phyloP scores from a whole-genome alignment of 192 early-diverging fungal species.

The Entomortierella lignicola region DNA sequence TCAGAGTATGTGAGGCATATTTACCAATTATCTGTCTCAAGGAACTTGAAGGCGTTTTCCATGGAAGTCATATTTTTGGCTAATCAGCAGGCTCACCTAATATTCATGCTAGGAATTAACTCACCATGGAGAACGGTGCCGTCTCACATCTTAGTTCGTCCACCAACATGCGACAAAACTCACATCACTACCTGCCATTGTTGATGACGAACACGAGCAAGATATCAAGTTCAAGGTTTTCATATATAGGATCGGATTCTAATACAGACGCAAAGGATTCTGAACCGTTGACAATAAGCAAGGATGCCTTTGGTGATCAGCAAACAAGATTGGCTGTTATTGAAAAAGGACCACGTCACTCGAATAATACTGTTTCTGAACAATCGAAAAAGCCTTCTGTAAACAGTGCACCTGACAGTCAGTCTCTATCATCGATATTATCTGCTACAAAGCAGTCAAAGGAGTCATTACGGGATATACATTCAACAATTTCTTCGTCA shows the following conservation, averaged over 20 bases:
- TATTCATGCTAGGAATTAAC: slow-evolving; percentile 17
- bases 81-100: slow-evolving; percentile 9
- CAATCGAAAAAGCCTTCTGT: not conserved
- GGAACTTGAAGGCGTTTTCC: not conserved
- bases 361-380: not conserved
- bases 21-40: not conserved
- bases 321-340: not conserved
- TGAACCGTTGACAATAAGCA: not conserved
- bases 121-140: slow-evolving; percentile 48
- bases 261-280: not conserved
- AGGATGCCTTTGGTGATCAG: not conserved
- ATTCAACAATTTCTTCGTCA: not conserved
- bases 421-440: not conserved
- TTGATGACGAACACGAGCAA: slow-evolving; percentile 37
- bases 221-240: slow-evolving; percentile 36
- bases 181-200: slow-evolving; percentile 42
- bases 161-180: slow-evolving; percentile 26
- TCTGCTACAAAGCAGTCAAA: not conserved
- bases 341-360: not conserved
- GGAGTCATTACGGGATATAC: not conserved
- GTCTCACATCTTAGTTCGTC: slow-evolving; percentile 31
- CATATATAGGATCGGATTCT: slow-evolving; percentile 24
- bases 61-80: not conserved
- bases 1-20: not conserved
- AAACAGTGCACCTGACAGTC: slow-evolving; percentile 9